These are phyloP conservation scores for Iberis pinnata DNA, from an alignment of 345 rosid species.

Conservation along the genomic window DNA sequence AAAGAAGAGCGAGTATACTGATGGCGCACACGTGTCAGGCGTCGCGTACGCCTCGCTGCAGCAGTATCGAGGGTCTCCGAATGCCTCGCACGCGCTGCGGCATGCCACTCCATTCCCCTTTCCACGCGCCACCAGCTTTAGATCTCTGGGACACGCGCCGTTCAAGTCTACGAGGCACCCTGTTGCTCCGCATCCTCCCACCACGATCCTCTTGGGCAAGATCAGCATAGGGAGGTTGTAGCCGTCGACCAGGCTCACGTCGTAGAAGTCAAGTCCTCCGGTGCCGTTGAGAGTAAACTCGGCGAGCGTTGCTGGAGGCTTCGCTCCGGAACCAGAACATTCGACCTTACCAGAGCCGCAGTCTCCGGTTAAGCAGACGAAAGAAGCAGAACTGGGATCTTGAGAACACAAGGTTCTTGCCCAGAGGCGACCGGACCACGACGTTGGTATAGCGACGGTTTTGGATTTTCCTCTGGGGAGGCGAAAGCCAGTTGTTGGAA, in stretches of 20 bases:
- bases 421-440: constrained; percentile 95
- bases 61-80: constrained; percentile 59
- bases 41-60: constrained; percentile 68
- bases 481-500: constrained; percentile 68
- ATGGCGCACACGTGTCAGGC: constrained; percentile 74
- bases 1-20: constrained; percentile 55
- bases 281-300: constrained; percentile 86
- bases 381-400: constrained; percentile 36
- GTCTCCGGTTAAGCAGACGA: constrained; percentile 66
- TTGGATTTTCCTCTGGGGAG: constrained; percentile 54
- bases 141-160: constrained; percentile 62
- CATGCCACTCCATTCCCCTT: constrained; percentile 44
- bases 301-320: constrained; percentile 80
- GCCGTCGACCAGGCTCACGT: constrained; percentile 70
- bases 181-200: constrained; percentile 69
- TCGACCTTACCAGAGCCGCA: constrained; percentile 68
- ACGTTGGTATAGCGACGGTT: constrained; percentile 43
- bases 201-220: constrained; percentile 35
- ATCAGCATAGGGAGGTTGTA: constrained; percentile 64
- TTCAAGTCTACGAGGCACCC: constrained; percentile 81
- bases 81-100: constrained; percentile 90
- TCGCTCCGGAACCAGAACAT: constrained; percentile 65
- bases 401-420: constrained; percentile 51
- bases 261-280: constrained; percentile 67
- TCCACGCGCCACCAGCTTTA: constrained; percentile 42